Base-by-base conservation (phyloP, 192 early-diverging fungal species). In the Backusella morwellensis region DNA sequence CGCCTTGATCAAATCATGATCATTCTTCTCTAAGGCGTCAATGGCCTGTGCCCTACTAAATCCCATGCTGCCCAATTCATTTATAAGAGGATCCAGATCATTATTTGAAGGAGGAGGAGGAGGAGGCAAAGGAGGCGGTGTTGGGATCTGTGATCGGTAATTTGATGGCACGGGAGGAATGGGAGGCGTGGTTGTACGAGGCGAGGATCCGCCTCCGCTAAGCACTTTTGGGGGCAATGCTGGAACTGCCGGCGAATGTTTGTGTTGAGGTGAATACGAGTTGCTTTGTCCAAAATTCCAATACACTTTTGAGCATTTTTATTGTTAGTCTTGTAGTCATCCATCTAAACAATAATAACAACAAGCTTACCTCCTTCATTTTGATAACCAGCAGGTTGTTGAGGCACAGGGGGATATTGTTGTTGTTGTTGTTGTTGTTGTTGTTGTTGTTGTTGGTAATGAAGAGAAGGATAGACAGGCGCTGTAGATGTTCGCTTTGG, bases 1-100 rank as follows among this genome's bases (percentile, higher is more conserved):
- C 0, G 93, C 93, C 80, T 90, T 90, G 63, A 86, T 85, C 35
- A 91, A 80, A 80, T 95, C 92, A 78, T 93, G 88, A 59, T 93
- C 91, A 73, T 91, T 91, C 84, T 89, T 92, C 67, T 92, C 88
- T 70, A 95, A 81, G 1, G 93, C 93, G 1, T 91, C 88, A 26
- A 89, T 83, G 6, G 92, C 92, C 79, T 93, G 92, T 4, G 86
- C 83, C 9, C 86, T 85, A 29, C 88, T 86, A 75, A 95, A 95
- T 2, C 93, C 93, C 92, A 95, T 93, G 76, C 85, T 90, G 35
- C 87, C 80, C 40, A 95, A 76, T n/a, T 88, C 81, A 40, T 73
- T 54, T 56, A 82, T 54, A 26, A 78, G 42, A 19, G 66, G 35
- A 42, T 50, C 34, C 26, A 23, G 38, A n/a, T 23, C 66, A 42